Percentiles rank a stretch among this genome's conserved stretches.
Evolutionary conservation across 2,329 filamentous ascomycete species (phyloP).

Genomic region (Diaporthe sp.): DNA sequence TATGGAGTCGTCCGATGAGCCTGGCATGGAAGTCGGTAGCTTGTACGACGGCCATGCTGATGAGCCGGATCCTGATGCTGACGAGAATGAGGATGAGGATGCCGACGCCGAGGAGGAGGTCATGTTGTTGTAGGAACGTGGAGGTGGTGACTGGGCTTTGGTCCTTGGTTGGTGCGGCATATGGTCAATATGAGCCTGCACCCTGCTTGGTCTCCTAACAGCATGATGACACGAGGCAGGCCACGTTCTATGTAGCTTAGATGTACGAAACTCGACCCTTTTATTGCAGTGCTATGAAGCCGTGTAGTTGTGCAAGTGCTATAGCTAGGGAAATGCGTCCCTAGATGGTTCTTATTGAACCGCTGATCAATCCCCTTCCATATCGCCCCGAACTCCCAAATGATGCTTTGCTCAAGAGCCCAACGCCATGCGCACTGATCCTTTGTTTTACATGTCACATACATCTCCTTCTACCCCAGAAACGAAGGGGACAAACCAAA

Average conservation of each 20-base stretch:
- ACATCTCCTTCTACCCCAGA: neutral
- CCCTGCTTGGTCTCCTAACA: neutral
- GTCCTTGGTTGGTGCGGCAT: neutral
- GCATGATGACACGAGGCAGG: neutral
- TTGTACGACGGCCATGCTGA: neutral
- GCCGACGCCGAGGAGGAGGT: conserved; percentile 29
- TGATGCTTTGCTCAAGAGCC: conserved; percentile 17
- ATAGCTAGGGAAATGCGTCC: neutral
- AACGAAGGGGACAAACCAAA: neutral
- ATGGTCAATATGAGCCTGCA: neutral
- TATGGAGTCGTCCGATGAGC: neutral
- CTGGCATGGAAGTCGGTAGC: too few species aligned
- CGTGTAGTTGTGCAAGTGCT: neutral
- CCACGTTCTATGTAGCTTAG: neutral
- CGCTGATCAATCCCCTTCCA: neutral
- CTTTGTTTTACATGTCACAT: neutral
- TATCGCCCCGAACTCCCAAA: neutral
- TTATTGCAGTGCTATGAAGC: conserved; percentile 8
- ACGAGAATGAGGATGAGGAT: neutral
- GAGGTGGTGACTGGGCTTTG: neutral
- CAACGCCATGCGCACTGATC: conserved; percentile 25
- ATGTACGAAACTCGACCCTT: neutral
- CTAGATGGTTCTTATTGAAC: neutral
- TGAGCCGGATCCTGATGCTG: neutral
- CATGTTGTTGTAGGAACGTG: neutral